A percentile compares a stretch with the other conserved stretches of the same genome.
phyloP scores from a whole-genome alignment of 1,139 yeast genomes.

The Saccharomyces uvarum region DNA sequence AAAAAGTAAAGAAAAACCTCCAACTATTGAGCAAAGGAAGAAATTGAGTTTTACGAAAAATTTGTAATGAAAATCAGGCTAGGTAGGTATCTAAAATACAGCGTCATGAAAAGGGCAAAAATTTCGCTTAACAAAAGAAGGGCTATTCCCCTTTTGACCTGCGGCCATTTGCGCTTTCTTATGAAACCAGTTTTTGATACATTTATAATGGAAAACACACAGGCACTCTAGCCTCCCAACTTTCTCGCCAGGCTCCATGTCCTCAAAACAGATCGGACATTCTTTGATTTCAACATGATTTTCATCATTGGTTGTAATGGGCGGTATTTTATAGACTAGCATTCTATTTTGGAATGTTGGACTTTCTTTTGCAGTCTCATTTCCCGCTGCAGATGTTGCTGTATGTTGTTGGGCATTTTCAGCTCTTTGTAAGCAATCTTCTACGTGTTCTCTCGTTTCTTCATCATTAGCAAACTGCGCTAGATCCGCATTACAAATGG shows the following conservation, averaged over 20 bases:
- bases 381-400: not conserved
- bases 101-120: slow-evolving; percentile 28
- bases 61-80: not conserved
- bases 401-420: slow-evolving; percentile 59
- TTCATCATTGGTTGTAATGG: slow-evolving; percentile 32
- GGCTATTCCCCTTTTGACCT: slow-evolving; percentile 5
- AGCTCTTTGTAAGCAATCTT: slow-evolving; percentile 55
- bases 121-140: slow-evolving; percentile 9
- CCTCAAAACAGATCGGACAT: slow-evolving; percentile 91
- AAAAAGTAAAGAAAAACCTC: not conserved
- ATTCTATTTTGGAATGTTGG: slow-evolving; percentile 52
- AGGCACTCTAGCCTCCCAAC: slow-evolving; percentile 91
- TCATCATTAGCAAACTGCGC: slow-evolving; percentile 33
- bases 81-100: not conserved
- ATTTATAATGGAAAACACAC: slow-evolving; percentile 84
- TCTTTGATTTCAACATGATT: slow-evolving; percentile 44
- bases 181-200: slow-evolving; percentile 86
- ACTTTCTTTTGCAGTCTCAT: slow-evolving; percentile 9
- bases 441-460: slow-evolving; percentile 61
- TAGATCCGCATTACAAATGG: slow-evolving; percentile 46
- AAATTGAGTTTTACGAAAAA: not conserved
- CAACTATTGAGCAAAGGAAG: not conserved
- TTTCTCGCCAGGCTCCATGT: slow-evolving; percentile 73
- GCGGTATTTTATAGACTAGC: slow-evolving; percentile 73
- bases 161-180: slow-evolving; percentile 51